Percentiles rank a stretch among this genome's conserved stretches.
phyloP scores from a whole-genome alignment of 176 grass and related monocot species.

The Panicum miliaceum region DNA sequence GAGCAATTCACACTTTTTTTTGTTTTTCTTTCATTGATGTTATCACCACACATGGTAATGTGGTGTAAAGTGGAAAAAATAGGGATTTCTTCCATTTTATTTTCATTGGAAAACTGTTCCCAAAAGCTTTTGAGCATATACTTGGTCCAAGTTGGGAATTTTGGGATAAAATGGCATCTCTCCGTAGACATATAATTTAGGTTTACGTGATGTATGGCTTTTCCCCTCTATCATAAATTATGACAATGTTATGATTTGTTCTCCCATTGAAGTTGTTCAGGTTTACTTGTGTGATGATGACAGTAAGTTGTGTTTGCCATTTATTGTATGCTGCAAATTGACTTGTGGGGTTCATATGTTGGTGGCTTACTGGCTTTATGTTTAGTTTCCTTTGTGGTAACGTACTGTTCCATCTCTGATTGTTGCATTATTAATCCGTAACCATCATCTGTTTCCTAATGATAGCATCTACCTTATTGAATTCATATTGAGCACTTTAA shows the following conservation, averaged over 20 bases:
- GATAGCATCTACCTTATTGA: not conserved
- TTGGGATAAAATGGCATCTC: not conserved
- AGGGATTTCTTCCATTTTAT: not conserved
- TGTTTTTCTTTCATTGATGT: not conserved
- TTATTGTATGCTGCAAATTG: slow-evolving; percentile 13
- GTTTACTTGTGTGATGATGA: slow-evolving; percentile 12
- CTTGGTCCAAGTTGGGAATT: not conserved
- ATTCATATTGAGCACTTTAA: slow-evolving; percentile 21
- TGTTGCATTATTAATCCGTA: not conserved
- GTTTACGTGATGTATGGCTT: not conserved
- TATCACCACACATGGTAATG: not conserved
- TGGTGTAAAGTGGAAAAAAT: not conserved
- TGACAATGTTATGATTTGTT: slow-evolving; percentile 15
- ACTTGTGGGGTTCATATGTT: not conserved
- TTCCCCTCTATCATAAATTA: slow-evolving; percentile 9
- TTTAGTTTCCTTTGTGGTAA: not conserved
- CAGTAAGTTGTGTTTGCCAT: not conserved
- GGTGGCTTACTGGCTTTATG: not conserved
- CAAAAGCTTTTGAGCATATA: not conserved
- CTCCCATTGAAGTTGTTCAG: not conserved
- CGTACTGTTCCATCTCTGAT: not conserved
- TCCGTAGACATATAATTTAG: not conserved
- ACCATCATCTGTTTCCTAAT: slow-evolving; percentile 17
- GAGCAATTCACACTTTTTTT: not conserved
- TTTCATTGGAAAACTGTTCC: not conserved